Evolutionary conservation across 495 filamentous ascomycete genomes (phyloP).

Genomic region (Achaetomiella virescens): DNA sequence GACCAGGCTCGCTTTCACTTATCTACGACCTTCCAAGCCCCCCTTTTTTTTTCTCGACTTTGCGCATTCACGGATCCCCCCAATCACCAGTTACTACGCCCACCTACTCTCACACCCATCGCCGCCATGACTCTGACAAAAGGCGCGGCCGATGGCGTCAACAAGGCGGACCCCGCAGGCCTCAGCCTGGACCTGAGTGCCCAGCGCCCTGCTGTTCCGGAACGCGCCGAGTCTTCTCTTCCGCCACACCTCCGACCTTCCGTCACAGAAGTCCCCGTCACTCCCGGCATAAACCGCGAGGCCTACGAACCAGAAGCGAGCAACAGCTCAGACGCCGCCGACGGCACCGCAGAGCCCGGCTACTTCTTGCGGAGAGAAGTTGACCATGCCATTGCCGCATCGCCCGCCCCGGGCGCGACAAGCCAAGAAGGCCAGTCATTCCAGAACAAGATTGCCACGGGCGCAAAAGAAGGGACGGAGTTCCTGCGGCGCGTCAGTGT

Average conservation of each 20-base stretch:
- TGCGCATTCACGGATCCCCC: not conserved
- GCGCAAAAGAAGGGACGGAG: conserved; percentile 52
- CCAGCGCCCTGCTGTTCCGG: conserved; percentile 3
- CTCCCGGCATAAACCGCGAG: conserved; percentile 39
- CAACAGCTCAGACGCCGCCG: conserved; percentile 8
- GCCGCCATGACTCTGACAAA: conserved; percentile 6
- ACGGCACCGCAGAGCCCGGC: conserved; percentile 12
- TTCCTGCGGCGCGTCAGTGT: conserved; percentile 59
- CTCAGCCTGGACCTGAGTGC: not conserved
- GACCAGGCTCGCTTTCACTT: not conserved
- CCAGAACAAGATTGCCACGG: conserved; percentile 43
- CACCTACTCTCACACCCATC: not conserved
- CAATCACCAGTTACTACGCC: not conserved
- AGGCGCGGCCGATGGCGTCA: conserved; percentile 3
- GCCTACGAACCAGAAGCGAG: conserved; percentile 29
- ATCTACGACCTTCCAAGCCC: not conserved
- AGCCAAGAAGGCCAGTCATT: conserved; percentile 26
- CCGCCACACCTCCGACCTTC: conserved; percentile 32
- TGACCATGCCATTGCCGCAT: conserved; percentile 24
- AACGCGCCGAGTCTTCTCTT: conserved; percentile 24
- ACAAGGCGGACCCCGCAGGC: not conserved
- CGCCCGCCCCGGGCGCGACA: conserved; percentile 14
- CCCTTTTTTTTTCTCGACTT: conserved; percentile 5
- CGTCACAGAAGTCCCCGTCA: conserved; percentile 40
- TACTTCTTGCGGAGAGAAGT: conserved; percentile 37